A percentile compares a stretch with the other conserved stretches of the same genome.
Conservation (phyloP, 2,329 filamentous ascomycete genomes). For the Lasiodiplodia sp. region DNA sequence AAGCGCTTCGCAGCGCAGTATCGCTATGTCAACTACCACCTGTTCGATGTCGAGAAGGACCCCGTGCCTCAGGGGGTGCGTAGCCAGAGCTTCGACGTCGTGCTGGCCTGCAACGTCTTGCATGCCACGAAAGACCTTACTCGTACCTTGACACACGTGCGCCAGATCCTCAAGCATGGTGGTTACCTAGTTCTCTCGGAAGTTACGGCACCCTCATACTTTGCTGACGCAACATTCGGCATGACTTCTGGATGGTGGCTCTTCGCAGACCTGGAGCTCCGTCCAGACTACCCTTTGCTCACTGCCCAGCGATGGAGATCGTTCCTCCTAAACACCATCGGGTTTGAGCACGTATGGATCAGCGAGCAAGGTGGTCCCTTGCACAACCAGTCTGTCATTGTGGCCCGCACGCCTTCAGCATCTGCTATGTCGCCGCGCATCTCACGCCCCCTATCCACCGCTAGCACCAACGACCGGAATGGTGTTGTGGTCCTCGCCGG, state of each 20-base stretch:
- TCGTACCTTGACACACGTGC: conserved; percentile 30
- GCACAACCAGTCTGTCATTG: neutral
- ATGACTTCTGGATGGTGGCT: conserved; percentile 5
- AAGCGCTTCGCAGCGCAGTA: neutral
- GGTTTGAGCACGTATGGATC: neutral
- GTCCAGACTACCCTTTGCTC: neutral
- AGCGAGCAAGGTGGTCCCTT: neutral
- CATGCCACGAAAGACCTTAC: conserved; percentile 29
- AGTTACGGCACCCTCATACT: neutral
- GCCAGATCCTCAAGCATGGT: conserved; percentile 44
- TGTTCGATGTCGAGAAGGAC: conserved; percentile 25
- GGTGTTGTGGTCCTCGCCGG: no score
- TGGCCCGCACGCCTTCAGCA: neutral
- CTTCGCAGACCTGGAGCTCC: neutral
- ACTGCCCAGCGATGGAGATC: neutral
- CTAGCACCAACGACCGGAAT: no score
- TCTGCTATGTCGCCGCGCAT: neutral
- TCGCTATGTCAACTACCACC: neutral
- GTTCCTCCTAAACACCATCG: neutral
- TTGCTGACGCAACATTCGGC: neutral
- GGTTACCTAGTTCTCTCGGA: conserved; percentile 50
- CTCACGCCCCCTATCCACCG: no score
- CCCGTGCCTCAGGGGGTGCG: conserved; percentile 20
- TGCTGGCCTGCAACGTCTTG: conserved; percentile 29
- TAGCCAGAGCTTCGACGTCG: conserved; percentile 9